phyloP scores from a whole-genome alignment of 345 rosid genomes.

The Citrus medica region DNA sequence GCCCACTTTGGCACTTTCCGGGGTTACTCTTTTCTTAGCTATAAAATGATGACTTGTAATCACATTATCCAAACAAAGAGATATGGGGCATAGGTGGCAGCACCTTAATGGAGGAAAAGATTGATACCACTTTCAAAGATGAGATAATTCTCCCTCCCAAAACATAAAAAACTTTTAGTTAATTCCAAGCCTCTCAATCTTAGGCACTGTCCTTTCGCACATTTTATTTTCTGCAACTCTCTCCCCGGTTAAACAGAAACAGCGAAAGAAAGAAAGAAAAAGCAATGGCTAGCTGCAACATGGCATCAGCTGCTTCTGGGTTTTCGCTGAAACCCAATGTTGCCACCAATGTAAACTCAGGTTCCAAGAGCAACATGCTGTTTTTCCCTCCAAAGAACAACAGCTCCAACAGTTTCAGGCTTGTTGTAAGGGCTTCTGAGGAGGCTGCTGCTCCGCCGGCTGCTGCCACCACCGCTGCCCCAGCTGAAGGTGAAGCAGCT shows the following conservation, averaged over 20 bases:
- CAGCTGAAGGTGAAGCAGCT: constrained; percentile 38
- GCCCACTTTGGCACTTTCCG: not conserved
- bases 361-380: constrained; percentile 40
- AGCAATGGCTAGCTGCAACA: constrained; percentile 56
- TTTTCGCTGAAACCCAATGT: constrained; percentile 44
- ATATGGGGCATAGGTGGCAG: constrained; percentile 60
- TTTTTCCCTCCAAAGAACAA: constrained; percentile 39
- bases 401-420: constrained; percentile 35
- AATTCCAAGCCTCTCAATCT: constrained; percentile 37
- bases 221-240: not conserved
- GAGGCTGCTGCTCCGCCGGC: constrained; percentile 50
- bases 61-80: constrained; percentile 43
- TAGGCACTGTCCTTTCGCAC: not conserved
- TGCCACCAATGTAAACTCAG: constrained; percentile 21
- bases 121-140: constrained; percentile 23
- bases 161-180: constrained; percentile 14
- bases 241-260: not conserved
- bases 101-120: constrained; percentile 50
- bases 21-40: not conserved
- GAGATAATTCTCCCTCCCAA: constrained; percentile 30
- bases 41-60: constrained; percentile 10
- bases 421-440: constrained; percentile 56
- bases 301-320: constrained; percentile 76
- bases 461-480: constrained; percentile 34
- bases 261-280: not conserved